Conservation (phyloP, 2,329 filamentous ascomycete species). For the Penicillium oxalicum region DNA sequence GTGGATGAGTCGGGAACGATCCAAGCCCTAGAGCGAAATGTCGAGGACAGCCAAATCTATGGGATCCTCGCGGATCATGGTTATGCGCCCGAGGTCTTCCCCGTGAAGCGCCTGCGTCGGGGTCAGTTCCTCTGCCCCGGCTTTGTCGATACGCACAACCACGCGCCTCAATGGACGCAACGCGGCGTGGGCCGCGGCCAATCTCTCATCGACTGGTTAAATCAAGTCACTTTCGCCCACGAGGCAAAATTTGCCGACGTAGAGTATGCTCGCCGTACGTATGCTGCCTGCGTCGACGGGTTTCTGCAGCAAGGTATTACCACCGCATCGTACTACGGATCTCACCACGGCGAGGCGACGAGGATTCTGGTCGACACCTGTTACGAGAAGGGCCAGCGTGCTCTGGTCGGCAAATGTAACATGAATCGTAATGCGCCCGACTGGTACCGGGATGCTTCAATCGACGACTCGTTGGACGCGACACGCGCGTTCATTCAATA, state of each 20-base stretch:
- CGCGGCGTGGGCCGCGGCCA: slow-evolving; percentile 40
- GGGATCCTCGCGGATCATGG: slow-evolving; percentile 21
- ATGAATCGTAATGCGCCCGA: slow-evolving; percentile 43
- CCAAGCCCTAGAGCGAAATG: slow-evolving; percentile 20
- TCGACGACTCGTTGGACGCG: slow-evolving; percentile 45
- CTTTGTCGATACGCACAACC: slow-evolving; percentile 61
- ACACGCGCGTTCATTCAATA: slow-evolving; percentile 49
- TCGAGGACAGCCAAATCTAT: slow-evolving; percentile 17
- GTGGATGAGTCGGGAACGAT: slow-evolving; percentile 28
- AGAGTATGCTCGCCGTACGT: slow-evolving; percentile 49
- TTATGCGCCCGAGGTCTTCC: slow-evolving; percentile 22
- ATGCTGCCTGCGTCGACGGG: slow-evolving; percentile 49
- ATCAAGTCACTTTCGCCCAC: slow-evolving; percentile 58
- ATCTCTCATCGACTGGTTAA: slow-evolving; percentile 54
- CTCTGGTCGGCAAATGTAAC: slow-evolving; percentile 33
- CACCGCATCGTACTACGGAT: slow-evolving; percentile 34
- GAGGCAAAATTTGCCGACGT: slow-evolving; percentile 56
- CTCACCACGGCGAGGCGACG: slow-evolving; percentile 26
- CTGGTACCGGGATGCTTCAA: slow-evolving; percentile 47
- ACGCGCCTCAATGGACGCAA: slow-evolving; percentile 54
- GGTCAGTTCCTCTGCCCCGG: slow-evolving; percentile 31
- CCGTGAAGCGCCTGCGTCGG: slow-evolving; percentile 23
- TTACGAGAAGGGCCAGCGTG: slow-evolving; percentile 28
- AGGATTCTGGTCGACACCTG: slow-evolving; percentile 32
- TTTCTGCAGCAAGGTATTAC: slow-evolving; percentile 51